phyloP scores from a whole-genome alignment of 1,284 basidiomycete species.

The Phlebopus sp. region DNA sequence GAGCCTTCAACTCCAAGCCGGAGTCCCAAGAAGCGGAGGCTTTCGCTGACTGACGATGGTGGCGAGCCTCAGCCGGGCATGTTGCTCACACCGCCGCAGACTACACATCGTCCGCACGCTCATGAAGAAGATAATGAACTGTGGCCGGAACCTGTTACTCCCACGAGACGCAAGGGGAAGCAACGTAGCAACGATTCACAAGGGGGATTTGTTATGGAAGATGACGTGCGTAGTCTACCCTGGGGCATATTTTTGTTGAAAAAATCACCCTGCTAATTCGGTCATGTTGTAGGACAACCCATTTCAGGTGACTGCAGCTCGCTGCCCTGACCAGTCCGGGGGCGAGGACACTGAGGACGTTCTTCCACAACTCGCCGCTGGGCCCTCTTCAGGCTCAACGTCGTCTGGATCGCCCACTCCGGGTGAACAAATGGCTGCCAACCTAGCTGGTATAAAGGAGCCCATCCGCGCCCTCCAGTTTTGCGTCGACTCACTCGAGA shows the following conservation, averaged over 20 bases:
- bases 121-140: background rate
- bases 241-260: background rate
- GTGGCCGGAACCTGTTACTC: slow-evolving; percentile 14
- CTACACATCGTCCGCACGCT: background rate
- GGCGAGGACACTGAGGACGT: too few relatives aligned
- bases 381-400: background rate
- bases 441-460: slow-evolving; percentile 5
- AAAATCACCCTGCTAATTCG: background rate
- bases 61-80: background rate
- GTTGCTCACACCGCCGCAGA: slow-evolving; percentile 22
- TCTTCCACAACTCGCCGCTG: background rate
- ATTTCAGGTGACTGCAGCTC: background rate
- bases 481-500: background rate
- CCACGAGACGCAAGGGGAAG: slow-evolving; percentile 26
- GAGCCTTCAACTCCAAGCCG: slow-evolving; percentile 13
- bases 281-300: slow-evolving; percentile 13
- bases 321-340: too few relatives aligned
- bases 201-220: slow-evolving; percentile 2
- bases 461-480: background rate
- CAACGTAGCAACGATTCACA: slow-evolving; percentile 6
- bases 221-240: slow-evolving; percentile 10
- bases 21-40: background rate
- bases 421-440: slow-evolving; percentile 18
- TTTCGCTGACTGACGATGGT: background rate
- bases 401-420: slow-evolving; percentile 5